These are phyloP conservation scores for Bruguiera sexangula DNA, from an alignment of 345 rosid genomes.

Conservation along the genomic window DNA sequence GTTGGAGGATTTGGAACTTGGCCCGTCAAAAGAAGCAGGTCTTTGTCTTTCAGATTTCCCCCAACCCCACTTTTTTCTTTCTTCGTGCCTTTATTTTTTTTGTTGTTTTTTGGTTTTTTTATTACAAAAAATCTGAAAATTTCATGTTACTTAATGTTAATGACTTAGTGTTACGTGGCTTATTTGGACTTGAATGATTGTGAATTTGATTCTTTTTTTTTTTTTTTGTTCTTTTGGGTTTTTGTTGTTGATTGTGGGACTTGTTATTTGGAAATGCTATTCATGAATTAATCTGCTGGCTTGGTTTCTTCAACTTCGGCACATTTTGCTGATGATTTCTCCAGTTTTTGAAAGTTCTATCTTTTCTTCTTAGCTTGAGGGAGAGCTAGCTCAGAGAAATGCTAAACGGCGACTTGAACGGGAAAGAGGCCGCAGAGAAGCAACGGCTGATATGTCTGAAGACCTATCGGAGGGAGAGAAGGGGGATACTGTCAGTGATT, in stretches of 20 bases:
- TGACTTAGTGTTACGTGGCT: background rate
- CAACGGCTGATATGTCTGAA: slow-evolving; percentile 87
- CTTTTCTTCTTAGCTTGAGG: slow-evolving; percentile 57
- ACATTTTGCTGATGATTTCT: background rate
- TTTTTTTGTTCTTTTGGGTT: too few relatives aligned
- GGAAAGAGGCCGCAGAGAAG: slow-evolving; percentile 82
- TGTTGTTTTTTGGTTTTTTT: background rate
- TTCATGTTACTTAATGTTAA: background rate
- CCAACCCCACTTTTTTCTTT: background rate
- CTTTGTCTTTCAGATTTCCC: background rate
- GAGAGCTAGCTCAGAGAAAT: slow-evolving; percentile 56
- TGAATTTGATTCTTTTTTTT: too few relatives aligned
- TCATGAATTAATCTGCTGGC: too few relatives aligned
- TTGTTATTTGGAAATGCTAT: too few relatives aligned
- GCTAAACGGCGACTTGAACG: slow-evolving; percentile 76
- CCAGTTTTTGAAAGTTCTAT: background rate
- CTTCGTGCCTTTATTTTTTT: background rate
- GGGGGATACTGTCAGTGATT: slow-evolving; percentile 52
- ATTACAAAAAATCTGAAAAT: background rate
- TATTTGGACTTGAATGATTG: background rate
- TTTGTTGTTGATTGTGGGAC: too few relatives aligned
- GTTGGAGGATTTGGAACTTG: slow-evolving; percentile 99
- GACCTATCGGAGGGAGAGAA: slow-evolving; percentile 89
- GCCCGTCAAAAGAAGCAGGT: slow-evolving; percentile 99
- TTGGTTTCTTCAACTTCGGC: background rate